phyloP scores from a whole-genome alignment of 2,329 filamentous ascomycete species.

The Fusarium sp. region DNA sequence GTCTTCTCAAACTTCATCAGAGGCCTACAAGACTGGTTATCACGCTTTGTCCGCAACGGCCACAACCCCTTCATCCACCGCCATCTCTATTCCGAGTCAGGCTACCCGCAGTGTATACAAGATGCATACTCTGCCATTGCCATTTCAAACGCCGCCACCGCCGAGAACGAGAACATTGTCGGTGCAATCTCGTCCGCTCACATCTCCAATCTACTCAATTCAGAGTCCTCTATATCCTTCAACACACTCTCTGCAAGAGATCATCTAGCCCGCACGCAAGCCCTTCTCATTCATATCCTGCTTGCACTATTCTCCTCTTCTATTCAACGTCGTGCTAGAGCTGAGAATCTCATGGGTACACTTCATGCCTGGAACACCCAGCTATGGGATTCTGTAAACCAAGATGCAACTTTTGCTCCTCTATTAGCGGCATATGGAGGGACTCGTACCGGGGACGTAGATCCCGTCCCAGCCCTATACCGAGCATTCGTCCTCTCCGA shows the following conservation, averaged over 20 bases:
- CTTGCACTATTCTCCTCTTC: slow-evolving; percentile 4
- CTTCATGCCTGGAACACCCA: not conserved
- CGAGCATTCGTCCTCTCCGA: not conserved
- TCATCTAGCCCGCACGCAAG: slow-evolving; percentile 4
- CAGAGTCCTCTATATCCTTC: not conserved
- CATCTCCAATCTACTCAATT: not conserved
- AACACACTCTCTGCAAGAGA: not conserved
- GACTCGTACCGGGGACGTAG: not conserved
- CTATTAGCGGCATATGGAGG: not conserved
- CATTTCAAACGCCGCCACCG: not conserved
- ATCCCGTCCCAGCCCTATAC: not conserved
- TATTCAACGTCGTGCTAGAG: not conserved
- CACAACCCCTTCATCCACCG: slow-evolving; percentile 7
- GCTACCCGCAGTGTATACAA: not conserved
- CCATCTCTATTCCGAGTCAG: not conserved
- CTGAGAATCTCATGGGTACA: not conserved
- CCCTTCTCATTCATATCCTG: not conserved
- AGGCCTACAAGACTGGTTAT: not conserved
- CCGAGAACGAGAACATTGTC: not conserved
- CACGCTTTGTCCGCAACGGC: slow-evolving; percentile 1
- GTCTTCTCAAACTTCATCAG: slow-evolving; percentile 4
- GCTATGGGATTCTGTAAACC: not conserved
- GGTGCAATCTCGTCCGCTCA: not conserved
- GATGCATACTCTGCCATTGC: not conserved
- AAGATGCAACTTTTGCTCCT: not conserved